These are phyloP conservation scores for Saturnispora zaruensis DNA, from an alignment of 805 yeast species.

Conservation along the genomic window DNA sequence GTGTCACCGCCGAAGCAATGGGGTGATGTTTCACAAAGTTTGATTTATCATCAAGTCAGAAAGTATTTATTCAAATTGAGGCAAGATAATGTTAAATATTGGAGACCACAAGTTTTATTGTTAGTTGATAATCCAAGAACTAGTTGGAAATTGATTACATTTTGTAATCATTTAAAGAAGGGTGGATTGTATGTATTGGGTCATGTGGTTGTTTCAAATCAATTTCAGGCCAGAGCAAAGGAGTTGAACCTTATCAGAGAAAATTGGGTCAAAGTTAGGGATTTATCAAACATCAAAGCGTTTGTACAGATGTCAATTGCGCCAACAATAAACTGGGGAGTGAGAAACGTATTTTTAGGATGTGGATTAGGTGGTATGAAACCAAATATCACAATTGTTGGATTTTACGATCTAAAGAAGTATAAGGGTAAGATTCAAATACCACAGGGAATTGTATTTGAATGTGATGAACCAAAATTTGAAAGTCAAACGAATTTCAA, in stretches of 20 bases:
- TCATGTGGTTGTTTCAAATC: conserved; percentile 69
- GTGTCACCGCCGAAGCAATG: conserved; percentile 91
- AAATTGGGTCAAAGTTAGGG: conserved; percentile 82
- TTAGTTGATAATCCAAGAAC: conserved; percentile 89
- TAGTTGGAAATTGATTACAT: conserved; percentile 83
- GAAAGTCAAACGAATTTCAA: conserved; percentile 20
- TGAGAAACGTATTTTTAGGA: conserved; percentile 81
- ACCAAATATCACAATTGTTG: conserved; percentile 89
- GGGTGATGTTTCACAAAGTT: conserved; percentile 96
- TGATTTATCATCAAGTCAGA: conserved; percentile 94
- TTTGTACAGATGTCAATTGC: conserved; percentile 90
- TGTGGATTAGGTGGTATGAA: conserved; percentile 98
- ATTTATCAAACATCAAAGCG: conserved; percentile 72
- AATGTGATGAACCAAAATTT: conserved; percentile 19
- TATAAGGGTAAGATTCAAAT: conserved; percentile 16
- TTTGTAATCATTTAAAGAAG: conserved; percentile 90
- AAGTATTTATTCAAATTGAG: conserved; percentile 75
- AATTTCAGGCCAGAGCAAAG: conserved; percentile 52
- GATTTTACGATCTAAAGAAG: conserved; percentile 61
- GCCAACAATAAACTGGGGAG: conserved; percentile 89
- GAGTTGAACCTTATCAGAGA: conserved; percentile 65
- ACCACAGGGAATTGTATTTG: conserved; percentile 19
- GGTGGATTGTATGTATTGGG: conserved; percentile 92
- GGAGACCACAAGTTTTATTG: conserved; percentile 93
- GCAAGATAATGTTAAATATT: conserved; percentile 91